phyloP scores from a whole-genome alignment of 148 eudicot genomes.

The Persicaria maculosa region DNA sequence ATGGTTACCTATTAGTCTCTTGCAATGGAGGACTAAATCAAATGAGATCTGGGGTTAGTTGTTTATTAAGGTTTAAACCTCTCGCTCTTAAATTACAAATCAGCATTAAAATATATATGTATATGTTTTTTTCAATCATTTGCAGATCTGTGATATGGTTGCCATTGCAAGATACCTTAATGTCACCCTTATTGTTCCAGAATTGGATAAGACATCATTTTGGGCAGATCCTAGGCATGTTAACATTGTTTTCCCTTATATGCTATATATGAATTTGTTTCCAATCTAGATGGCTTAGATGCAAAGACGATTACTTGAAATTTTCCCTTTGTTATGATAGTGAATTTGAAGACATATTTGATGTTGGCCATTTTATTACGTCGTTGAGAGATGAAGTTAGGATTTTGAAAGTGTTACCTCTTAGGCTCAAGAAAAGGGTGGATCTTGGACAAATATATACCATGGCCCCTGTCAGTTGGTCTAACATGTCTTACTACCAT shows the following conservation, averaged over 20 bases:
- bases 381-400: constrained; percentile 91
- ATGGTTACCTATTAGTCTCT: constrained; percentile 96
- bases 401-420: constrained; percentile 79
- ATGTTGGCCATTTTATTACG: constrained; percentile 75
- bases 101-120: too few species aligned
- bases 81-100: too few species aligned
- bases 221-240: constrained; percentile 99
- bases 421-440: constrained; percentile 68
- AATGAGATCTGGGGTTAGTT: constrained; percentile 95
- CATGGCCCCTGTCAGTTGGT: constrained; percentile 96
- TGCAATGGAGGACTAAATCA: constrained; percentile 99
- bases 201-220: constrained; percentile 88
- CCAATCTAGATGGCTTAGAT: background rate
- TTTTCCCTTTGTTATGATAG: constrained; percentile 32
- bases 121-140: background rate
- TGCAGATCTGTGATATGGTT: constrained; percentile 99
- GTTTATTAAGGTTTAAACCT: background rate
- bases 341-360: constrained; percentile 92
- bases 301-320: constrained; percentile 9
- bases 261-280: constrained; percentile 15
- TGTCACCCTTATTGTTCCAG: constrained; percentile 91
- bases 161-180: constrained; percentile 96
- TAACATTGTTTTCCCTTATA: constrained; percentile 23
- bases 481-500: constrained; percentile 76
- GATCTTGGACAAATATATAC: constrained; percentile 55